phyloP scores from a whole-genome alignment of 208 protist species.

The Crithidia bombi region DNA sequence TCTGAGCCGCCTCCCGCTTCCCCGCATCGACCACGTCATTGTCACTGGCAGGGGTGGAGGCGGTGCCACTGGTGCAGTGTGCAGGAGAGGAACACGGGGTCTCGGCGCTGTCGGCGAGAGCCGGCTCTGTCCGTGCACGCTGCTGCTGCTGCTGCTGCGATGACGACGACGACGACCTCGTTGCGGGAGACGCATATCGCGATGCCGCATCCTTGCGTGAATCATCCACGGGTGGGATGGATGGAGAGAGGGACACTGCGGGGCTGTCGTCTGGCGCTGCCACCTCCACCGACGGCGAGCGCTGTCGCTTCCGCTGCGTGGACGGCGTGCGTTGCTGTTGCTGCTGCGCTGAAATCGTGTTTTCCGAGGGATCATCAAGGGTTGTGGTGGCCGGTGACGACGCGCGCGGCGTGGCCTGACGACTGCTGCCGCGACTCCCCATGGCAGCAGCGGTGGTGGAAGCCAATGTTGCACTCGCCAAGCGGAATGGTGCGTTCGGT shows the following conservation, averaged over 20 bases:
- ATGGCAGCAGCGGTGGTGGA: not conserved
- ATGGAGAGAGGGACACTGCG: constrained; percentile 20
- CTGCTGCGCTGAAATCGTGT: not conserved
- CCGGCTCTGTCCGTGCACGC: constrained; percentile 19
- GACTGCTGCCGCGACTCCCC: constrained; percentile 24
- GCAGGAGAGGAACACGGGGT: not conserved
- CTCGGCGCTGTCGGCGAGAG: constrained; percentile 17
- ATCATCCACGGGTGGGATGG: not conserved
- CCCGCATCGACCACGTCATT: not conserved
- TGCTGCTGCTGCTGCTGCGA: too few species aligned
- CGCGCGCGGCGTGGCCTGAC: constrained; percentile 18
- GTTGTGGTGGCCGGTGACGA: constrained; percentile 1
- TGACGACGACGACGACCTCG: not conserved
- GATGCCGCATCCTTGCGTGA: not conserved
- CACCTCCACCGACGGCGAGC: constrained; percentile 7
- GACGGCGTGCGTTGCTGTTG: constrained; percentile 17
- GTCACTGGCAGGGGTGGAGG: not conserved
- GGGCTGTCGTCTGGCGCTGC: not conserved
- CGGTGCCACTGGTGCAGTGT: not conserved
- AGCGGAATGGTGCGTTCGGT: constrained; percentile 59
- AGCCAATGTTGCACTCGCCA: constrained; percentile 13
- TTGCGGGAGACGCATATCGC: not conserved
- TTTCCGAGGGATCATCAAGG: not conserved
- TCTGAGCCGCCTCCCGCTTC: constrained; percentile 14
- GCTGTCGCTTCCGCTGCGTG: constrained; percentile 24